Conservation (phyloP, 148 eudicot genomes). For the Dianthus caryophyllus region DNA sequence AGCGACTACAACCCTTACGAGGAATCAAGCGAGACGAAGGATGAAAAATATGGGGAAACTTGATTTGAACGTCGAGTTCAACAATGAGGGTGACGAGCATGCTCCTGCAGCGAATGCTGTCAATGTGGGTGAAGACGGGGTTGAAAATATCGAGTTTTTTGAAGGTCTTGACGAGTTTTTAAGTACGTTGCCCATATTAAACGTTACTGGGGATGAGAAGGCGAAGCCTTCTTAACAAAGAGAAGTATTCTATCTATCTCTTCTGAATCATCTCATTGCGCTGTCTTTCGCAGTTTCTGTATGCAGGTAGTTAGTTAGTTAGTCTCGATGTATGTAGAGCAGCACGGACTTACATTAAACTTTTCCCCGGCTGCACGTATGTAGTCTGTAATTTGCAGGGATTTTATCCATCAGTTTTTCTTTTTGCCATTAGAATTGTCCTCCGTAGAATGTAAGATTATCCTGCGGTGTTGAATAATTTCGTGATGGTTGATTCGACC, state of each 20-base stretch:
- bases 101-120: slow-evolving; percentile 33
- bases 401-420: slow-evolving; percentile 29
- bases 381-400: slow-evolving; percentile 35
- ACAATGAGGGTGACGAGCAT: slow-evolving; percentile 58
- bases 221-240: slow-evolving; percentile 40
- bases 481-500: slow-evolving; percentile 25
- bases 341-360: slow-evolving; percentile 25
- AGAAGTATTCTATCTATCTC: slow-evolving; percentile 14
- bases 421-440: slow-evolving; percentile 23
- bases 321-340: slow-evolving; percentile 33
- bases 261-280: slow-evolving; percentile 11
- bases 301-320: slow-evolving; percentile 39
- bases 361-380: slow-evolving; percentile 27
- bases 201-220: slow-evolving; percentile 49
- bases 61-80: slow-evolving; percentile 61
- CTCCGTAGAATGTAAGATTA: slow-evolving; percentile 22
- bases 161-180: slow-evolving; percentile 45
- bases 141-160: slow-evolving; percentile 38
- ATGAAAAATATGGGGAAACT: slow-evolving; percentile 43
- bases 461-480: slow-evolving; percentile 27
- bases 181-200: slow-evolving; percentile 49
- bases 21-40: slow-evolving; percentile 49
- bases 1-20: slow-evolving; percentile 23
- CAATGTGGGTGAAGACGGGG: slow-evolving; percentile 42
- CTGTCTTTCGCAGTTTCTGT: slow-evolving; percentile 21